These are phyloP conservation scores for Austroboletus novae-zelandiae DNA, from an alignment of 1,284 basidiomycete genomes.

Conservation along the genomic window DNA sequence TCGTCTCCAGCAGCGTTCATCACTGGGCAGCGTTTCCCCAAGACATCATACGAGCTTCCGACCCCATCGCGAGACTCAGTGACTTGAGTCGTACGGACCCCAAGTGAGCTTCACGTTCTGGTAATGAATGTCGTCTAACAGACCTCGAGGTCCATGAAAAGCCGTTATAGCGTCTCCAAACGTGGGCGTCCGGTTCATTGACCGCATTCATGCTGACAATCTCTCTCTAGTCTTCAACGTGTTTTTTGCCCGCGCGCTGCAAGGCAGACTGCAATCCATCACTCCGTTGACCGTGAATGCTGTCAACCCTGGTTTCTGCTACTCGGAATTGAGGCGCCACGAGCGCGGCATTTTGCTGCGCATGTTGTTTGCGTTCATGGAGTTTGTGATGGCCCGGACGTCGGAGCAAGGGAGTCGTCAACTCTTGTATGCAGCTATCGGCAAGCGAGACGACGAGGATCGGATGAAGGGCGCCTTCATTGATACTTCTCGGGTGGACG, in stretches of 20 bases:
- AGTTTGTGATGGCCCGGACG: conserved; percentile 19
- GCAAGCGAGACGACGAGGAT: conserved; percentile 23
- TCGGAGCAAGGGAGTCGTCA: conserved; percentile 37
- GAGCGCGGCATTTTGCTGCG: conserved; percentile 12
- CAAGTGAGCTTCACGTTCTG: conserved; percentile 2
- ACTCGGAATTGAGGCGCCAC: conserved; percentile 38
- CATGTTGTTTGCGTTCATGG: conserved; percentile 5
- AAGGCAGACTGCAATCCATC: conserved; percentile 15
- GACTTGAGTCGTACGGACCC: conserved; percentile 29
- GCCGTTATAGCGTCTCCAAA: conserved; percentile 19
- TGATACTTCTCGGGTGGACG: conserved; percentile 24
- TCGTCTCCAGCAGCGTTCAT: conserved; percentile 24
- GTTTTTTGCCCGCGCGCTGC: conserved; percentile 25
- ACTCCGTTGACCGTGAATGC: conserved; percentile 34
- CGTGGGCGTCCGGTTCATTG: conserved; percentile 6
- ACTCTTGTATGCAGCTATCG: conserved; percentile 33
- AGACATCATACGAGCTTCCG: conserved; percentile 23
- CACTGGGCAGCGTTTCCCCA: conserved; percentile 19
- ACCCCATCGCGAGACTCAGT: conserved; percentile 32
- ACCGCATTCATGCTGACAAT: not conserved
- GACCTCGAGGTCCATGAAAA: conserved; percentile 14
- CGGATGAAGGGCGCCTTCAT: conserved; percentile 41
- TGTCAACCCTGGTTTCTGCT: conserved; percentile 49
- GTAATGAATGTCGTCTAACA: not conserved
- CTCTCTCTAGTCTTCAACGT: conserved; percentile 23